Evolutionary conservation across 805 yeast genomes (phyloP).

Genomic region (Zygoascus flipseniorum): DNA sequence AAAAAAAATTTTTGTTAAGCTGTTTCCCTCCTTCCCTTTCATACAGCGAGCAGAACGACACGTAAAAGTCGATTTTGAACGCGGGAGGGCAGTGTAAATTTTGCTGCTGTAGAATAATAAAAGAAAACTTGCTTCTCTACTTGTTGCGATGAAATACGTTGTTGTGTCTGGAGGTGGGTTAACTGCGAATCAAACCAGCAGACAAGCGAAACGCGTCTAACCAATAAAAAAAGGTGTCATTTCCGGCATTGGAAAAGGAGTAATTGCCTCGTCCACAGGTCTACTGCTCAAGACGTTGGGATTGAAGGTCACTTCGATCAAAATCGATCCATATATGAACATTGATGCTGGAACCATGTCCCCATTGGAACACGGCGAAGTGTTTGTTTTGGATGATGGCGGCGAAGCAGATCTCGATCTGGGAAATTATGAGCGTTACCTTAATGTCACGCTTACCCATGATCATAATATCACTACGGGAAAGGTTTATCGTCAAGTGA

Average conservation of each 20-base stretch:
- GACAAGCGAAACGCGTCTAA: background rate
- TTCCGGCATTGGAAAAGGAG: conserved; percentile 99
- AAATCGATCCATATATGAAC: conserved; percentile 98
- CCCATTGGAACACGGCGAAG: conserved; percentile 98
- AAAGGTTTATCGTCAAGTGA: conserved; percentile 88
- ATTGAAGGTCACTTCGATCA: conserved; percentile 90
- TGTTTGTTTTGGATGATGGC: conserved; percentile 95
- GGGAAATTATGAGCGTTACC: conserved; percentile 96
- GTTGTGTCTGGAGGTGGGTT: conserved; percentile 82
- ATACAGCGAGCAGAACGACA: background rate
- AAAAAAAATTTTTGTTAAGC: background rate
- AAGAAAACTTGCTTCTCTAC: no score
- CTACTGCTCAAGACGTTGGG: conserved; percentile 89
- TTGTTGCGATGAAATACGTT: conserved; percentile 82
- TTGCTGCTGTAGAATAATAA: background rate
- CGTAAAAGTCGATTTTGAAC: no score
- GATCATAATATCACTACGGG: conserved; percentile 99
- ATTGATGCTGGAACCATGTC: conserved; percentile 99
- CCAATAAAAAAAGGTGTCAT: conserved; percentile 56
- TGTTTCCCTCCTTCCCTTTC: background rate
- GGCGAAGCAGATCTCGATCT: conserved; percentile 98
- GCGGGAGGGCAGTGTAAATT: background rate
- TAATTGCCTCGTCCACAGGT: conserved; percentile 93
- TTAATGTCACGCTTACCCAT: conserved; percentile 83
- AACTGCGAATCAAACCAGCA: background rate